phyloP scores from a whole-genome alignment of 805 yeast species.

The Zygoascus bituminiphila region DNA sequence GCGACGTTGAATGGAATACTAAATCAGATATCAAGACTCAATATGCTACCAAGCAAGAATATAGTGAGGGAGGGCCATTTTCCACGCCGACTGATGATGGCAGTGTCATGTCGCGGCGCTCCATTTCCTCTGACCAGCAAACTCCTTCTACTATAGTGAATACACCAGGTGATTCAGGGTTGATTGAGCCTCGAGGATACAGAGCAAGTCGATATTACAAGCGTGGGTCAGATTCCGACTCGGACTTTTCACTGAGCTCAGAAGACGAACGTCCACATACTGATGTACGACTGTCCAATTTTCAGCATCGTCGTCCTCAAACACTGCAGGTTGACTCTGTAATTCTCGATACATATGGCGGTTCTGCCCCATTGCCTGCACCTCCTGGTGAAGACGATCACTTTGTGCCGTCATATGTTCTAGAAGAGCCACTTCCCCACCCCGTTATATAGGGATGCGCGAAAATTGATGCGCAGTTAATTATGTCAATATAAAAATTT shows the following conservation, averaged over 20 bases:
- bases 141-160: neutral
- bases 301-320: neutral
- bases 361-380: conserved; percentile 1
- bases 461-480: too few relatives aligned
- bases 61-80: neutral
- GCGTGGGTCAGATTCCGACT: neutral
- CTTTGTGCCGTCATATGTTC: conserved; percentile 10
- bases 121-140: neutral
- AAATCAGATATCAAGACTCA: neutral
- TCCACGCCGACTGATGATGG: neutral
- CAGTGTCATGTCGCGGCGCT: neutral
- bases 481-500: too few relatives aligned
- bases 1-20: conserved; percentile 5
- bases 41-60: neutral
- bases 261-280: neutral
- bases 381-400: conserved; percentile 10
- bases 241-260: neutral
- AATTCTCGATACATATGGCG: neutral
- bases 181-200: neutral
- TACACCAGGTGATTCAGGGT: neutral
- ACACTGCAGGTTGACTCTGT: neutral
- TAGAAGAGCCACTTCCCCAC: conserved; percentile 11
- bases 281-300: neutral
- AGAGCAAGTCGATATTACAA: neutral
- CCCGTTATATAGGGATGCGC: conserved; percentile 11